Conservation (phyloP, 2,329 filamentous ascomycete genomes). For the Helminthosporium solani region DNA sequence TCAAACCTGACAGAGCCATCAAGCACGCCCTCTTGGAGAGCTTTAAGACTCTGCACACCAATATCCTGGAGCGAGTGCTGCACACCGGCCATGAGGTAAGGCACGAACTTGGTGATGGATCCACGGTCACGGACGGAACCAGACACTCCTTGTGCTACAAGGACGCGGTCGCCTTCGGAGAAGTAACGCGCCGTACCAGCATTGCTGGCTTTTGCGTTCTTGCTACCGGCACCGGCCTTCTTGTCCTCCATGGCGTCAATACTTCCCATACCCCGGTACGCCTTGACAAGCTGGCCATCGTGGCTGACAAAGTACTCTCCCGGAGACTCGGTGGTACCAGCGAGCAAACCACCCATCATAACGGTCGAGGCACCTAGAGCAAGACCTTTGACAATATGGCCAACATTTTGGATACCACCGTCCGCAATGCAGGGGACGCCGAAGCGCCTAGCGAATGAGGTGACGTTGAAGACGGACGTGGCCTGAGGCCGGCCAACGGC, state of each 20-base stretch:
- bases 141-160: constrained; percentile 95
- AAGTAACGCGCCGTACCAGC: constrained; percentile 98
- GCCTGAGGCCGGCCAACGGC: constrained; percentile 96
- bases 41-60: constrained; percentile 76
- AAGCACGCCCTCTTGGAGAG: constrained; percentile 73
- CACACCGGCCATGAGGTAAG: constrained; percentile 90
- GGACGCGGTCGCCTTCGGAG: constrained; percentile 89
- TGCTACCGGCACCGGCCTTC: constrained; percentile 77
- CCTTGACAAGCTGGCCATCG: constrained; percentile 97
- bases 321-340: constrained; percentile 95
- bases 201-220: constrained; percentile 72
- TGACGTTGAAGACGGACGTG: constrained; percentile 86
- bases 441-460: constrained; percentile 84
- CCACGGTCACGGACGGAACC: constrained; percentile 80
- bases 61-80: constrained; percentile 98
- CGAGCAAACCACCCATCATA: constrained; percentile 99
- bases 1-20: constrained; percentile 85
- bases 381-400: constrained; percentile 98
- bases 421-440: constrained; percentile 98
- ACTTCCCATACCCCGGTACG: constrained; percentile 97
- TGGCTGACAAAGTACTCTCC: constrained; percentile 95
- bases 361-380: constrained; percentile 91
- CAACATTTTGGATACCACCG: constrained; percentile 96
- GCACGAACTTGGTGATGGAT: constrained; percentile 90
- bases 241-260: constrained; percentile 99